Conservation (phyloP, 495 filamentous ascomycete species). For the Lasiosphaeris hirsuta region DNA sequence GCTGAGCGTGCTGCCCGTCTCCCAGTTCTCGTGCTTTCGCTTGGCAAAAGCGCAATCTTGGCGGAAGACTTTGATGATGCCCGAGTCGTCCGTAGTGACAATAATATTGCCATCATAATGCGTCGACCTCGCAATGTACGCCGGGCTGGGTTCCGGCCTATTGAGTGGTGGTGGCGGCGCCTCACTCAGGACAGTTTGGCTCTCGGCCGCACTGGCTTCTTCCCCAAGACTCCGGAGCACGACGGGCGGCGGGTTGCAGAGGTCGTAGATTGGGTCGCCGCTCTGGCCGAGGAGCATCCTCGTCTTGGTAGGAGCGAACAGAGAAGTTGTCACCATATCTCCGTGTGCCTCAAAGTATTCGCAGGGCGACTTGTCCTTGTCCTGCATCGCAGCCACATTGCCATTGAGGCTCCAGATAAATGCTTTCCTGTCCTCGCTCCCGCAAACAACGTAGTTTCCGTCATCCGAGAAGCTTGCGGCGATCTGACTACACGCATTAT, state of each 20-base stretch:
- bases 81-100: constrained; percentile 82
- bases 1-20: constrained; percentile 72
- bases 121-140: constrained; percentile 67
- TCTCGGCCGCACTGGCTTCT: constrained; percentile 35
- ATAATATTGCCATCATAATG: constrained; percentile 90
- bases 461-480: constrained; percentile 87
- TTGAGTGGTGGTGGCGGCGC: constrained; percentile 24
- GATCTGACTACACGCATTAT: constrained; percentile 90
- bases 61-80: constrained; percentile 88
- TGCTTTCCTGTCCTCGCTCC: constrained; percentile 83
- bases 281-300: constrained; percentile 73
- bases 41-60: constrained; percentile 79
- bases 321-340: constrained; percentile 79
- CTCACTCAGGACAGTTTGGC: constrained; percentile 24
- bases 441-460: constrained; percentile 82
- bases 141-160: constrained; percentile 49
- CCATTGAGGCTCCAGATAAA: constrained; percentile 80
- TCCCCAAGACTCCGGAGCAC: constrained; percentile 76
- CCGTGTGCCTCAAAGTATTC: constrained; percentile 90
- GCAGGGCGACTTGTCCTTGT: constrained; percentile 71
- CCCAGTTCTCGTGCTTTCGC: constrained; percentile 59
- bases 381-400: constrained; percentile 53
- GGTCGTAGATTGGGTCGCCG: constrained; percentile 89
- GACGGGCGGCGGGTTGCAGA: constrained; percentile 93
- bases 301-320: constrained; percentile 78